Base-by-base conservation (phyloP, 2,329 filamentous ascomycete genomes). In the Penicillium paneum region DNA sequence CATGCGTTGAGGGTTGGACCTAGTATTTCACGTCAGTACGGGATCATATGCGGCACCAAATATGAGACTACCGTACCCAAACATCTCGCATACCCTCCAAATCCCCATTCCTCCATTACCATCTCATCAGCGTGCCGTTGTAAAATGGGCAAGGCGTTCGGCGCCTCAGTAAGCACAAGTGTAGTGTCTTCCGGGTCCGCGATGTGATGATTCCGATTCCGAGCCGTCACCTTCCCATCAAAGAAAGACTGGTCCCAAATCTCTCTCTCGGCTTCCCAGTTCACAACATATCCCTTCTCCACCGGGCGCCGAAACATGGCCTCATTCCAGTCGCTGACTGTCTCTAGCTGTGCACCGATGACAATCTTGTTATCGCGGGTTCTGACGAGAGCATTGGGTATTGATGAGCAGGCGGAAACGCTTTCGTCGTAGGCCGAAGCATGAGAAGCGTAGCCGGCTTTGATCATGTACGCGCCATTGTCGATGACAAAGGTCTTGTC, bases 81-180 rank as follows among this genome's bases (percentile, higher is more conserved):
- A 54, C 84, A 86, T 57, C 94, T 84, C 61, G 88, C 88, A 74
- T 96, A 96, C 62, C 89, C 88, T 11, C 87, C 83, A 73, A 99
- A 99, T 2, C 90, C 90, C 76, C 94, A 99, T 70, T 97, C 92
- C 70, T 99, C 94, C 78, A 99, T 97, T 1, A 97, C 84, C 68
- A 99, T 91, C 77, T 99, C 93, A 68, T 99, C 94, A 64, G 90
- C 91, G 70, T 97, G 94, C 36, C 87, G 84, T 73, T 97, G 91
- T 59, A 99, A 76, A 12, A 86, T 85, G 0, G 88, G 86, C 52
- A 96, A 81, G 4, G 87, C 86, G 73, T 95, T 96, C 4, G 91
- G 88, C 42, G 91, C 88, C 72, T 99, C 94, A 1, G 89, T 86
- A 47, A 97, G 81, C 4, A 99, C 76, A 54, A 99, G 76, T 44